Conservation (phyloP, 345 rosid genomes). For the Melaleuca alternifolia region DNA sequence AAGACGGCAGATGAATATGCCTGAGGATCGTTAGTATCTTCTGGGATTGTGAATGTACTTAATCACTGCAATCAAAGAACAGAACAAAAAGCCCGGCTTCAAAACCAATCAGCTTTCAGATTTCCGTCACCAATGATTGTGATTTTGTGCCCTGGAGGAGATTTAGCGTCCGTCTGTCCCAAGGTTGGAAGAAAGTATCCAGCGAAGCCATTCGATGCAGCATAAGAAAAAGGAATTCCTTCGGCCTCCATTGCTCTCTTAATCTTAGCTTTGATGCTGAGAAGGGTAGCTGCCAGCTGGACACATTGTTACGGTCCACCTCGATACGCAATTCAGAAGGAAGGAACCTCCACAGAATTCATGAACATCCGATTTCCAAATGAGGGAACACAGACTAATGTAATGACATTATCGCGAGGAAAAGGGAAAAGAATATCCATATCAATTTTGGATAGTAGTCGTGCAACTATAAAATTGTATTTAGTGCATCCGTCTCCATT, state of each 20-base stretch:
- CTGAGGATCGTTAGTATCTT: not conserved
- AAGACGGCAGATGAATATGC: not conserved
- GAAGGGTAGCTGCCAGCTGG: constrained; percentile 7
- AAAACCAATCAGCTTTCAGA: constrained; percentile 7
- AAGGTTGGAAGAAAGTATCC: constrained; percentile 10
- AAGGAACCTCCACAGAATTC: constrained; percentile 14
- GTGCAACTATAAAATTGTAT: not conserved
- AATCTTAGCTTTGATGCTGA: constrained; percentile 3
- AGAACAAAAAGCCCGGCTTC: not conserved
- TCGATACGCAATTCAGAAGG: constrained; percentile 26
- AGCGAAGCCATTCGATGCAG: constrained; percentile 4
- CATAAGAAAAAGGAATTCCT: constrained; percentile 25
- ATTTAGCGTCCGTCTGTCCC: constrained; percentile 3
- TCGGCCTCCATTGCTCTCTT: constrained; percentile 15
- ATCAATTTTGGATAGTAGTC: not conserved
- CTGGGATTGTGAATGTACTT: not conserved
- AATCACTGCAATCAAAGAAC: not conserved
- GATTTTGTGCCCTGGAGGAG: constrained; percentile 12
- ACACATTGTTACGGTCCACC: constrained; percentile 4
- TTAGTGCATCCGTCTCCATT: not conserved
- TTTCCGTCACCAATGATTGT: constrained; percentile 12
- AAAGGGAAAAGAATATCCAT: not conserved
- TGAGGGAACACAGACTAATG: not conserved
- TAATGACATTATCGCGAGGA: not conserved
- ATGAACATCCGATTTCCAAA: not conserved